phyloP scores from a whole-genome alignment of 1,139 yeast genomes.

The Taphrina deformans region DNA sequence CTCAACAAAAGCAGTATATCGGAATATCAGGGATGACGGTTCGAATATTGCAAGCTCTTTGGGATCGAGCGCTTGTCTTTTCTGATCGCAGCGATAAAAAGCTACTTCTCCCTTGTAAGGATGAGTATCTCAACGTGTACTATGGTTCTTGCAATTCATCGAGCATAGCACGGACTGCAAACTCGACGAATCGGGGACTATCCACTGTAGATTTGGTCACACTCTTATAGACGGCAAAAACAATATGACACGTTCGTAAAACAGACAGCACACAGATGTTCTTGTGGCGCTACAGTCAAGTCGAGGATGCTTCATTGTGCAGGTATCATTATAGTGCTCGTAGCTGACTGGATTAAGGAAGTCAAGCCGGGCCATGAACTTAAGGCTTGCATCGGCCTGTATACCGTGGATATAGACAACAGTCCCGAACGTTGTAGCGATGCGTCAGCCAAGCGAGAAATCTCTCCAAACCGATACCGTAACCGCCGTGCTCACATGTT shows the following conservation, averaged over 20 bases:
- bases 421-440: conserved; percentile 78
- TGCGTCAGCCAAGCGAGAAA: conserved; percentile 97
- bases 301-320: no score
- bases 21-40: not conserved
- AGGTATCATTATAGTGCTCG: not conserved
- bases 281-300: no score
- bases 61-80: conserved; percentile 1
- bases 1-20: conserved; percentile 6
- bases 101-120: not conserved
- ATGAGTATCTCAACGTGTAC: not conserved
- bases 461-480: conserved; percentile 97
- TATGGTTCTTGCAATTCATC: not conserved
- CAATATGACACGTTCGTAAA: no score
- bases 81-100: conserved; percentile 12
- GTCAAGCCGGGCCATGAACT: not conserved
- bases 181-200: not conserved
- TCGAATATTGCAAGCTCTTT: conserved; percentile 9
- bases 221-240: no score
- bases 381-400: conserved; percentile 96
- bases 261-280: no score
- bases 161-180: not conserved
- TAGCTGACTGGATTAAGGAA: not conserved
- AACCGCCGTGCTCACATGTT: conserved; percentile 98
- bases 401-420: conserved; percentile 96
- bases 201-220: not conserved